Evolutionary conservation across 2,329 filamentous ascomycete genomes (phyloP).

Genomic region (Rosellinia necatrix): DNA sequence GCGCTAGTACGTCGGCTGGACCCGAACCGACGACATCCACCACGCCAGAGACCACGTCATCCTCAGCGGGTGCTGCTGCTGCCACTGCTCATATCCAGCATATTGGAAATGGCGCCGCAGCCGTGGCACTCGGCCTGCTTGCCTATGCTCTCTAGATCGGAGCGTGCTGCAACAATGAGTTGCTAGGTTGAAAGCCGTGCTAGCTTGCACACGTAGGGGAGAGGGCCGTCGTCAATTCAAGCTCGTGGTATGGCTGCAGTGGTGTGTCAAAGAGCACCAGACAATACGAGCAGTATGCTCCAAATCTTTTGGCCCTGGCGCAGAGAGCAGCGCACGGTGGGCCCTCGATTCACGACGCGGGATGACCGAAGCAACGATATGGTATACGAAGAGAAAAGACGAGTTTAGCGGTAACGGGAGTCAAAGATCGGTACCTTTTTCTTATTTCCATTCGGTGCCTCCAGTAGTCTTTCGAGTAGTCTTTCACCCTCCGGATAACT

Average conservation of each 20-base stretch:
- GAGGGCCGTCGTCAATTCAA: background rate
- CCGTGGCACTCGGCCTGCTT: constrained; percentile 56
- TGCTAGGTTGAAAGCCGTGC: constrained; percentile 2
- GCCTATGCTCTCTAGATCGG: constrained; percentile 54
- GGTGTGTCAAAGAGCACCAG: background rate
- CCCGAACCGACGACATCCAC: constrained; percentile 28
- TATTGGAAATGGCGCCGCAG: constrained; percentile 52
- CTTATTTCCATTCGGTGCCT: constrained; percentile 8
- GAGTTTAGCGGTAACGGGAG: constrained; percentile 2
- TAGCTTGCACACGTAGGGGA: background rate
- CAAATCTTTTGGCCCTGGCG: constrained; percentile 1
- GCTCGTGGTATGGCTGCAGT: background rate
- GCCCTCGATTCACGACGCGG: constrained; percentile 7
- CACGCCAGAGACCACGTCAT: constrained; percentile 30
- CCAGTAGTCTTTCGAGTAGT: constrained; percentile 16
- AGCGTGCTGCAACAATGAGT: constrained; percentile 12
- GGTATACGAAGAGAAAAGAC: constrained; percentile 18
- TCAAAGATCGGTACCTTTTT: constrained; percentile 7
- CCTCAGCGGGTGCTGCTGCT: constrained; percentile 33
- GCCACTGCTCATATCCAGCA: constrained; percentile 38
- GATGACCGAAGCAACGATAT: constrained; percentile 18
- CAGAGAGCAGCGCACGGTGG: constrained; percentile 7
- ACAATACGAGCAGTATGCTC: constrained; percentile 2
- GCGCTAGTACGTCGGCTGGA: constrained; percentile 38
- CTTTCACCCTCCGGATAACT: constrained; percentile 9